These are phyloP conservation scores for Saposhnikovia divaricata DNA, from an alignment of 129 eudicot genomes.

Conservation along the genomic window DNA sequence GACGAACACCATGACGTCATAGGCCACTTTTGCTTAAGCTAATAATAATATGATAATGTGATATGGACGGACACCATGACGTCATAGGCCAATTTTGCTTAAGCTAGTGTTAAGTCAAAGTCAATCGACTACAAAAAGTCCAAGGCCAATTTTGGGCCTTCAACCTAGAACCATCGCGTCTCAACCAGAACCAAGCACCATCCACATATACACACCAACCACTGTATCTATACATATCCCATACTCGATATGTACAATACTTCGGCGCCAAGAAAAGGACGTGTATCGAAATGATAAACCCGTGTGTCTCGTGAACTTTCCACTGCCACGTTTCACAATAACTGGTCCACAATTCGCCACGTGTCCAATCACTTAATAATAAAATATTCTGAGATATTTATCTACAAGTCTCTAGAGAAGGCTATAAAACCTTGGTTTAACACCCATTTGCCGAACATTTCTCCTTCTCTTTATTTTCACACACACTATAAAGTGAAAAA, in stretches of 20 bases:
- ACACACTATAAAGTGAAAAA: neutral
- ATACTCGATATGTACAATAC: neutral
- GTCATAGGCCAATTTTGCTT: neutral
- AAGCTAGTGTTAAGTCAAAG: neutral
- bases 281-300: neutral
- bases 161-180: neutral
- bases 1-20: too few relatives aligned
- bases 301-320: slow-evolving; percentile 5
- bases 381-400: neutral
- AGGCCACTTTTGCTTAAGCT: too few relatives aligned
- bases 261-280: neutral
- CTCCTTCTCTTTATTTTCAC: neutral
- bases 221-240: neutral
- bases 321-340: neutral
- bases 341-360: neutral
- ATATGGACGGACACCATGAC: neutral
- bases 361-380: neutral
- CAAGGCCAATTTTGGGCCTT: neutral
- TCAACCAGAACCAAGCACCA: neutral
- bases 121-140: neutral
- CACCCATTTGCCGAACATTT: neutral
- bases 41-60: neutral
- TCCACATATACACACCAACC: neutral
- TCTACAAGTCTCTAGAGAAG: neutral
- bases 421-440: neutral